phyloP scores from a whole-genome alignment of 139 green algal species.

The Micractinium conductrix region DNA sequence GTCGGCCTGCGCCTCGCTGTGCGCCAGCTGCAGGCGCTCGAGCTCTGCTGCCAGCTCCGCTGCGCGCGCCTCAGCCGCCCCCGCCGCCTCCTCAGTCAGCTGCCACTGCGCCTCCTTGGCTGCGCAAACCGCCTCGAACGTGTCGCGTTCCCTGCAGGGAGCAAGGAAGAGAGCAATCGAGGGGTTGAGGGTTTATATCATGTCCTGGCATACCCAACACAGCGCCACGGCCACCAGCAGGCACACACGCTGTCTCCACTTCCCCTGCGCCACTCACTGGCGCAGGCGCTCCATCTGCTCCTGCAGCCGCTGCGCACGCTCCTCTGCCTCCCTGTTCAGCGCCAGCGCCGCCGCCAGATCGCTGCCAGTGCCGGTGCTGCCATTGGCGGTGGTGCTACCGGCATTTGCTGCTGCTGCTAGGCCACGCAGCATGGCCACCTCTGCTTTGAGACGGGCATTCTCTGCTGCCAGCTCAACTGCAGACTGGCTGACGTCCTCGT shows the following conservation, averaged over 20 bases:
- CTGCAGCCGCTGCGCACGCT: not conserved
- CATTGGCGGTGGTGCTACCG: not conserved
- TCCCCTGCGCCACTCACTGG: not conserved
- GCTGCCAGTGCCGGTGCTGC: not conserved
- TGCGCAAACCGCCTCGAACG: slow-evolving; percentile 2
- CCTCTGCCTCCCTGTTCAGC: slow-evolving; percentile 24
- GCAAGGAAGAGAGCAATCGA: not conserved
- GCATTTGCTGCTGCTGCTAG: no score
- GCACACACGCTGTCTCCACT: not conserved
- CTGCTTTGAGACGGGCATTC: slow-evolving; percentile 41
- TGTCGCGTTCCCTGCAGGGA: slow-evolving; percentile 42
- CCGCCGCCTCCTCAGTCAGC: slow-evolving; percentile 21
- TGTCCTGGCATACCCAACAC: no score
- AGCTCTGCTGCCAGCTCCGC: not conserved
- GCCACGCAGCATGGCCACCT: slow-evolving; percentile 31
- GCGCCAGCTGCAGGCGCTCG: slow-evolving; percentile 12
- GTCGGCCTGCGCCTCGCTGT: slow-evolving; percentile 22
- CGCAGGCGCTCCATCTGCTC: slow-evolving; percentile 9
- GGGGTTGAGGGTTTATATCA: not conserved
- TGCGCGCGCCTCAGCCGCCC: not conserved
- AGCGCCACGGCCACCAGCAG: no score
- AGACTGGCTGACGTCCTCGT: slow-evolving; percentile 55
- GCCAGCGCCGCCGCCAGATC: slow-evolving; percentile 33
- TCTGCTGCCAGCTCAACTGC: slow-evolving; percentile 36
- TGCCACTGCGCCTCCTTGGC: not conserved